Evolutionary conservation across 2,329 filamentous ascomycete species (phyloP), one percentile per base, ranked within the genome.

Genomic region (Didymella segeticola): DNA sequence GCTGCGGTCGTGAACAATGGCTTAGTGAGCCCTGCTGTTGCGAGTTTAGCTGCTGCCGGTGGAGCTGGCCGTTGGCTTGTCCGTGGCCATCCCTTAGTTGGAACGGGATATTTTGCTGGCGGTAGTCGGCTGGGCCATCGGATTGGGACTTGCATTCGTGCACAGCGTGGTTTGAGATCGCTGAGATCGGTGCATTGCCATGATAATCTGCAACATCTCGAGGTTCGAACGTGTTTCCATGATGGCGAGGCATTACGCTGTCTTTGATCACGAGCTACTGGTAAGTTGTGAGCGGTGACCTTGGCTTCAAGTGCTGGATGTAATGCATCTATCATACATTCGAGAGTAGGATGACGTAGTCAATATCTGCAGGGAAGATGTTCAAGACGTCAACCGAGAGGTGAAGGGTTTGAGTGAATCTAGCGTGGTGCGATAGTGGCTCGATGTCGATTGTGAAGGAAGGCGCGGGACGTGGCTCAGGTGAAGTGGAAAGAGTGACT

Each of bases 51-150:
- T 53, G 45, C 8, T 43, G 58, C 23, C 30, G 15, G 27, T 25
- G 29, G 2, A 2, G 9, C 7, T 34, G 43, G 15, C 17, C n/a
- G 10, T 25, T 23, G 3, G 31, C 30, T 11, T 51, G 57, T n/a
- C 5, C 4, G 20, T 37, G n/a, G 12, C 17, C 37, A 22, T 8
- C 30, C 6, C 17, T 19, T 12, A 3, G 33, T 5, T 43, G 27
- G 26, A 20, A 3, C 10, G 31, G 43, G 2, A 34, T 19, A 22
- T 42, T 33, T 2, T 23, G 45, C 10, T 43, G 30, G 39, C 31
- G 46, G 11, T 50, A 25, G 41, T 62, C 48, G 14, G 30, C 22
- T 22, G 48, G 34, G 5, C 59, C 58, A 27, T 66, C 57, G 12
- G 56, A 4, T 29, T 58, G 59, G 12, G 55, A 7, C 10, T n/a